Evolutionary conservation across 2,329 filamentous ascomycete species (phyloP), one percentile per base, ranked within the genome.

Genomic region (Botrytis galanthina): DNA sequence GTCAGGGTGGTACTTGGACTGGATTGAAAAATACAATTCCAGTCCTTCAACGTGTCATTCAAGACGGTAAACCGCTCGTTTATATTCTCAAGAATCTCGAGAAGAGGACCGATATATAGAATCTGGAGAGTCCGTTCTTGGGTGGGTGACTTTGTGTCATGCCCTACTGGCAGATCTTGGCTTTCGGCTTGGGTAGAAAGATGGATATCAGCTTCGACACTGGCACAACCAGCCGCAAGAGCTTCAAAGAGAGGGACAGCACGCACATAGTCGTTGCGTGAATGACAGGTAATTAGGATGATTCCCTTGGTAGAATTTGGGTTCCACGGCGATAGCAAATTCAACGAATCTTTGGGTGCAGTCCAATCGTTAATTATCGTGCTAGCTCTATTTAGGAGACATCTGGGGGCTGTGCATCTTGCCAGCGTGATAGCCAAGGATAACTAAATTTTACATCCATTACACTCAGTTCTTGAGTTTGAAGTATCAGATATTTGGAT

Each of bases 171-270:
- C 22, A 90, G 82, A 42, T 77, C 76, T 44, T 81, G 85, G 73
- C 89, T 86, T 72, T 86, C 84, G 54, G 90, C 81, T 14, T 32
- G 35, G 8, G 57, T 60, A 26, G 29, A 32, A 61, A 61, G 32
- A 87, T 87, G 90, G 39, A 90, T 87, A 80, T 91, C 88, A 4
- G 87, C 88, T 81, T 91, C 89, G 3, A 87, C 86, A 4, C 84
- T 85, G 4, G 87, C 84, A 61, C 87, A 87, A 12, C 89, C 89
- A 67, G 86, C 84, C 9, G 86, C 85, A 39, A 91, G 81, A 20
- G 86, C 89, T 9, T 83, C 83, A 57, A 84, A 85, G 62, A 85
- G 83, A 48, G 84, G 84, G 0, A 84, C 78, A 59, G 82, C 80
- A 73, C 83, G 81, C 83, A 84, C 84, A 78, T 90, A 90, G 76